Base-by-base conservation (phyloP, 176 grass and related monocot genomes). In the Olyra latifolia region DNA sequence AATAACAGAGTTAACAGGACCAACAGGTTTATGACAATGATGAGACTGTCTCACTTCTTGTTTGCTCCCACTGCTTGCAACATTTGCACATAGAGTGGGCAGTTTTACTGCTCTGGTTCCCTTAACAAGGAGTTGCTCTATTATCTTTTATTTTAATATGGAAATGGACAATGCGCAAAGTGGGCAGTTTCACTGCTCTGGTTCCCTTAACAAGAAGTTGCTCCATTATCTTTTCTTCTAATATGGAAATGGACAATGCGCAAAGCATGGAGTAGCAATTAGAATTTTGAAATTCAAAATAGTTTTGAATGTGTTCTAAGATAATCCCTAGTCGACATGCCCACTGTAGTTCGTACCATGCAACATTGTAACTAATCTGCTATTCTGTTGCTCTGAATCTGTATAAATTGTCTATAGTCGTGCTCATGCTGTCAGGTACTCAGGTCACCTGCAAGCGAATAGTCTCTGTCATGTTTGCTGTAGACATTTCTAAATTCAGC, bases 1-100 rank as follows among this genome's bases (percentile, higher is more conserved):
- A 76, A 47, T 77, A 87, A 50, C 45, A 62, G 17, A 43, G 60
- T 40, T 14, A 54, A 55, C 57, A 39, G 55, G 29, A 72, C 38
- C 20, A 47, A 5, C 45, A 40, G 66, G 56, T 48, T 83, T 59
- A 66, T 72, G 19, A 48, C 52, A 59, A 57, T n/a, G 39, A 22
- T 29, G 16, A 41, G 55, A 66, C 9, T 78, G 15, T 55, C 42
- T 55, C 23, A 24, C 57, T 55, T 53, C 8, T 75, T 17, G 57
- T 28, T 14, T 28, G 5, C 0, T 8, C 47, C 25, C 44, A 4
- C 38, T 50, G 2, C 19, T 56, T 56, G 52, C 11, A 7, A 6
- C 11, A 24, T 45, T 55, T 46, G 24, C 46, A 49, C 61, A 10
- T 38, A 55, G 32, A 24, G 35, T 41, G 61, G 10, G 7, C 11